Base-by-base conservation (phyloP, 768 basidiomycete genomes). In the Tremella mesenterica region DNA sequence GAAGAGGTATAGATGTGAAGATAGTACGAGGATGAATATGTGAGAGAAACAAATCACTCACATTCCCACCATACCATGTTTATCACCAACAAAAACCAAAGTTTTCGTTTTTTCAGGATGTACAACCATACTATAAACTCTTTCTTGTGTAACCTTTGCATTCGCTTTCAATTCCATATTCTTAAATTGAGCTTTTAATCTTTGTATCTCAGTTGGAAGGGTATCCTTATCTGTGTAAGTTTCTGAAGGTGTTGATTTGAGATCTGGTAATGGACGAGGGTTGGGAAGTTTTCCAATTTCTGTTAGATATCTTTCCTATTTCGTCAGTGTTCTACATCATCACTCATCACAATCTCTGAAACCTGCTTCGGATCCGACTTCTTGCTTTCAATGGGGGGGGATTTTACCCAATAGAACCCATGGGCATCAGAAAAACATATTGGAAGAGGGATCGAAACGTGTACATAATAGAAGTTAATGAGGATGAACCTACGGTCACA, bases 41-140 rank as follows among this genome's bases (percentile, higher is more conserved):
- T 9, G 33, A 8, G 41, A 43, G 8, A 43, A 7, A 20, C 9
- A 43, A 43, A 20, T 20, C 9, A 52, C 70, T 70, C 60, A 73
- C 61, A 74, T 70, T 26, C 70, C 74, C 6, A 75, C 50, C 43
- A 60, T 54, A 2, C 75, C 75, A 14, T 62, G 53, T 57, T 75
- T 75, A 43, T 75, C 75, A 12, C 74, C 75, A 1, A 67, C 67
- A 44, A 75, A 68, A 2, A 75, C 70, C 26, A 77, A 54, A 18
- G 58, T 72, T 58, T 70, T 73, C 23, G 44, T 65, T 30, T 33
- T 54, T 30, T 64, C 64, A 1, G 76, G 76, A 64, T 77, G 76
- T 0, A 75, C 68, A 3, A 58, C 56, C 60, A 77, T 72, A 21
- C 63, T 67, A 53, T 72, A 77, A 10, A 74, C 69, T n/a, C 76